Evolutionary conservation across 2,329 filamentous ascomycete genomes (phyloP), one percentile per base, ranked within the genome.

Genomic region (Sphaerulina populicola): DNA sequence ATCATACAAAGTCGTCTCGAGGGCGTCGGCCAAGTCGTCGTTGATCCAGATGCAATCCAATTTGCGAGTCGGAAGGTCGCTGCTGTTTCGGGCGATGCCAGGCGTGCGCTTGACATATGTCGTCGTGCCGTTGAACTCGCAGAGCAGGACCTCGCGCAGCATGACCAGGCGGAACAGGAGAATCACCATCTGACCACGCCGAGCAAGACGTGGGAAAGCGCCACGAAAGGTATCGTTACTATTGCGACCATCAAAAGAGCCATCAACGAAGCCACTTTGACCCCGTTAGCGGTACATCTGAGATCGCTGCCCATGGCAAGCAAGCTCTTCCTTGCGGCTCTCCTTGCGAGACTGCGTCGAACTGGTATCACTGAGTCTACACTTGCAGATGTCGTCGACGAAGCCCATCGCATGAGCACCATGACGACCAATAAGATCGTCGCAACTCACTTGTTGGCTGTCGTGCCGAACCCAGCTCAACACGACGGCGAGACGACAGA

Each of bases 41-140:
- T 98, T 37, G 88, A 96, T 55, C 75, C 88, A 1, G 93, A 98
- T 64, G 94, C 93, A 11, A 80, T 98, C 44, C 91, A 97, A 69
- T 98, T 98, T 65, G 93, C 93, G 3, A 91, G 88, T 61, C 82
- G 93, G 55, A 98, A 98, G 71, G 93, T 98, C 30, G 93, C 93
- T 4, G 91, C 93, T 36, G 94, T 98, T 40, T 94, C 87, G 57
- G 94, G 93, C 53, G 93, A 98, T 63, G 93, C 93, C 14, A 79
- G 93, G 51, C 82, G 93, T 57, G 93, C 90, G 1, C 77, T 98
- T 15, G 93, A 98, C 63, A 97, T 98, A 53, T 98, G 94, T 68
- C 81, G 93, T 29, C 81, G 93, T 57, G 93, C 93, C 1, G 93
- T 98, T 11, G 93, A 98, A 70, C 82, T 98, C 23, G 93, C 91